Evolutionary conservation across 768 basidiomycete species (phyloP).

Genomic region (Phaeotremella skinneri): DNA sequence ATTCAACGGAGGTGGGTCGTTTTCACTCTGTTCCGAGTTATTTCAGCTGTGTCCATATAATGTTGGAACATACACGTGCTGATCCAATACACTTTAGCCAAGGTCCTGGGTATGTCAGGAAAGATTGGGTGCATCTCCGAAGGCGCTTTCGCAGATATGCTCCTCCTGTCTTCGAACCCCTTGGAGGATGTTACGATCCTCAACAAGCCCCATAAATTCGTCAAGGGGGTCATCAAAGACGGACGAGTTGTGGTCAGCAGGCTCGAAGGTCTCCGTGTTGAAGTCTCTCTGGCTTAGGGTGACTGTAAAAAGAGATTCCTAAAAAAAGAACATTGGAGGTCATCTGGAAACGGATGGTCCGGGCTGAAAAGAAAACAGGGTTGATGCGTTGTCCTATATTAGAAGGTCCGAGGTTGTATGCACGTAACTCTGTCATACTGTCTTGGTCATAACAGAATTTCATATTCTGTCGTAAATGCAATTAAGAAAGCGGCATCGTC

Average conservation of each 20-base stretch:
- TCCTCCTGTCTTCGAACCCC: conserved; percentile 54
- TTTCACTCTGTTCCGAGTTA: not conserved
- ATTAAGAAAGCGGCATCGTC: no score
- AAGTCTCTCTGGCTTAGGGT: conserved; percentile 19
- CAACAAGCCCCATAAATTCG: conserved; percentile 53
- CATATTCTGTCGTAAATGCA: no score
- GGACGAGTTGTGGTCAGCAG: conserved; percentile 17
- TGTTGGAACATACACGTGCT: not conserved
- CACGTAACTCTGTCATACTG: no score
- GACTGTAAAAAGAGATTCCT: not conserved
- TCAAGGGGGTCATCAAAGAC: conserved; percentile 43
- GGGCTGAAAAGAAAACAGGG: no score
- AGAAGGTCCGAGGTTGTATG: no score
- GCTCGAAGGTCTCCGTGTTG: conserved; percentile 10
- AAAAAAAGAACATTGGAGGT: not conserved
- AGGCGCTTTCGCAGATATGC: conserved; percentile 54
- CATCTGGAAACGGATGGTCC: no score
- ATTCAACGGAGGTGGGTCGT: conserved; percentile 46
- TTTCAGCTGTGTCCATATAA: not conserved
- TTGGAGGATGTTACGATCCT: conserved; percentile 55
- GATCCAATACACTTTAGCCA: conserved; percentile 35
- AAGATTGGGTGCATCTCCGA: conserved; percentile 51
- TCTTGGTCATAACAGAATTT: no score
- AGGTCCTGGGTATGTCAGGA: conserved; percentile 50
- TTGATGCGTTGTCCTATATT: no score